Conservation (phyloP, 768 basidiomycete species). For the Leccinum subtestaceum region DNA sequence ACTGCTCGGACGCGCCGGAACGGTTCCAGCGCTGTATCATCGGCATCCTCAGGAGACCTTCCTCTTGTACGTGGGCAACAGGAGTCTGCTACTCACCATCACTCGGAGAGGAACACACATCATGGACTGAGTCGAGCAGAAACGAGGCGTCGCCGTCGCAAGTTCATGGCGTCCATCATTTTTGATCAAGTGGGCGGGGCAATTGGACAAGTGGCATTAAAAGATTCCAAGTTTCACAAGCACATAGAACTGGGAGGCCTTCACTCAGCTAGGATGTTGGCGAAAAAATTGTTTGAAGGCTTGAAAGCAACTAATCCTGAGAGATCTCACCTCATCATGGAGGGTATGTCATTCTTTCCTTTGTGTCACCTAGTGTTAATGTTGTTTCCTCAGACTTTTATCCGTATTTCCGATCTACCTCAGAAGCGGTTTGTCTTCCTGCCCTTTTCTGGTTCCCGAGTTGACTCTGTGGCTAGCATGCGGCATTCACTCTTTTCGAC, state of each 20-base stretch:
- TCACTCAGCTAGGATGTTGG: constrained; percentile 63
- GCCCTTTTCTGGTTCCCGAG: background rate
- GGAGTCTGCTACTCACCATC: constrained; percentile 11
- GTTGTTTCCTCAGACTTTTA: constrained; percentile 55
- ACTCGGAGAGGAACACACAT: constrained; percentile 11
- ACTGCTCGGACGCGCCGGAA: constrained; percentile 18
- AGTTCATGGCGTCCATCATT: constrained; percentile 60
- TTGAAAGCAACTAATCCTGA: constrained; percentile 60
- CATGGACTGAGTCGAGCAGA: constrained; percentile 25
- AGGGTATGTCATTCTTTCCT: constrained; percentile 43
- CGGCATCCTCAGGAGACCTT: background rate
- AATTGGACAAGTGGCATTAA: constrained; percentile 69
- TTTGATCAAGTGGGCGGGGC: constrained; percentile 66
- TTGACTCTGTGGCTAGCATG: constrained; percentile 43
- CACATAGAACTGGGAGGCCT: constrained; percentile 53
- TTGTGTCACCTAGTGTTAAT: background rate
- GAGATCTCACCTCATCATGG: constrained; percentile 60
- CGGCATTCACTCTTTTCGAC: constrained; percentile 70
- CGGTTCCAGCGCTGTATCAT: constrained; percentile 2
- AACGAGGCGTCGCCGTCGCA: constrained; percentile 43
- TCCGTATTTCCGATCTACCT: constrained; percentile 68
- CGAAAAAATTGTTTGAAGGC: constrained; percentile 63
- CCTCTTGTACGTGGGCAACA: constrained; percentile 13
- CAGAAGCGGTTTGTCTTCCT: constrained; percentile 55
- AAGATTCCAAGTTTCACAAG: constrained; percentile 59